Base-by-base conservation (phyloP, 441 rosid species). In the Mallotus repandus region DNA sequence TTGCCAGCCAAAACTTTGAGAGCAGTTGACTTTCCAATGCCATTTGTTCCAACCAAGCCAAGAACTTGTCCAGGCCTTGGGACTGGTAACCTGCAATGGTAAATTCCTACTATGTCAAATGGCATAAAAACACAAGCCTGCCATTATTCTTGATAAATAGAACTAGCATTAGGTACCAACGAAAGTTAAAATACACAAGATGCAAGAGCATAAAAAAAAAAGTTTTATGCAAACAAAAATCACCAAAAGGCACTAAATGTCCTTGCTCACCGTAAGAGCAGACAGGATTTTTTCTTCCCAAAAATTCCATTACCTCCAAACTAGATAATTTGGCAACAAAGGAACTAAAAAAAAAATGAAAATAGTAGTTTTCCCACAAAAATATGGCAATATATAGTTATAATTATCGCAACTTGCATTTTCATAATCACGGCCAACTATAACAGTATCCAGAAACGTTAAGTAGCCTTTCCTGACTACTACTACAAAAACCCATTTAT, bases 31-130 rank as follows among this genome's bases (percentile, higher is more conserved):
- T 96, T 93, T 59, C 99, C 99, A 69, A 93, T 93, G 73, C 99
- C 99, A 83, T 96, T 96, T 53, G 99, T 93, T 77, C 98, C 99
- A 79, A 93, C 99, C 84, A 96, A 84, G 74, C 99, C 99, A 74
- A 96, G 94, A 85, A 96, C 99, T 82, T 96, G 99, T 48, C 98
- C 99, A 0, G 98, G 99, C 81, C 98, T 88, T 2, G 99, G 99
- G 68, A 91, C 97, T 46, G 99, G 98, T 74, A 96, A 83, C 89
- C 99, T 96, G 86, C 56, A 79, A 72, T 63, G 19, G 45, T 14
- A 57, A 59, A 62, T 57, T 43, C 14, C 48, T 58, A 50, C 49
- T 10, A 75, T 41, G 62, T 73, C 60, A 82, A 70, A 76, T 52
- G 62, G 65, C 38, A 74, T 13, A 62, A 74, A 55, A 77, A 52